A percentile compares a stretch with the other conserved stretches of the same genome.
phyloP scores from a whole-genome alignment of 2,329 filamentous ascomycete species.

The Stachybotrys echinatus region DNA sequence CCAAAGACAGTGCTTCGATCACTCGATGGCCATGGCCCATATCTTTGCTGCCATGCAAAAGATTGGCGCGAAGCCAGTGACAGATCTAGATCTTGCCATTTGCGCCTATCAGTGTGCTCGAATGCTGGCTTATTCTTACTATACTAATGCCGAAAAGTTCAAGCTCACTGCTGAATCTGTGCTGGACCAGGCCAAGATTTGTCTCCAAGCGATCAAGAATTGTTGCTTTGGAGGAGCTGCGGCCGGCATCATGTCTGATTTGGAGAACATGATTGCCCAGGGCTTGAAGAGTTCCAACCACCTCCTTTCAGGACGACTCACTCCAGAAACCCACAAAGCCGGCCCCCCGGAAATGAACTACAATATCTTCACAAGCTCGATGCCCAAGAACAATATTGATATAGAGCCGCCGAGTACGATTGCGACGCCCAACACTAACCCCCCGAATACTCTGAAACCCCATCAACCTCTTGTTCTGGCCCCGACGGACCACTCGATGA shows the following conservation, averaged over 20 bases:
- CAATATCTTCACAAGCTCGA: neutral
- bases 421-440: neutral
- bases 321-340: neutral
- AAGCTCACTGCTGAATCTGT: constrained; percentile 40
- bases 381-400: neutral
- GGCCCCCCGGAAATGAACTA: neutral
- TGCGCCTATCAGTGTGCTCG: constrained; percentile 52
- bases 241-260: constrained; percentile 38
- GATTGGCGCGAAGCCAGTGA: constrained; percentile 45
- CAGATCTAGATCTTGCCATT: constrained; percentile 49
- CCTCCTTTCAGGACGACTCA: neutral
- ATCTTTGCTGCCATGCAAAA: constrained; percentile 49
- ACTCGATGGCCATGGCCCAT: constrained; percentile 49
- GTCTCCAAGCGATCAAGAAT: constrained; percentile 43
- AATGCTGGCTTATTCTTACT: constrained; percentile 46
- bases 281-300: constrained; percentile 26
- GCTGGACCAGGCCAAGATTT: constrained; percentile 43
- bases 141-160: constrained; percentile 36
- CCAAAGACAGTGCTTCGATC: constrained; percentile 46
- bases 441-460: neutral
- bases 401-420: neutral
- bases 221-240: constrained; percentile 47
- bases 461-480: neutral
- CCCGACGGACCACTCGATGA: neutral
- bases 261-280: constrained; percentile 45